These are phyloP conservation scores for Sporormia fimetaria DNA, from an alignment of 495 filamentous ascomycete genomes.

Conservation along the genomic window DNA sequence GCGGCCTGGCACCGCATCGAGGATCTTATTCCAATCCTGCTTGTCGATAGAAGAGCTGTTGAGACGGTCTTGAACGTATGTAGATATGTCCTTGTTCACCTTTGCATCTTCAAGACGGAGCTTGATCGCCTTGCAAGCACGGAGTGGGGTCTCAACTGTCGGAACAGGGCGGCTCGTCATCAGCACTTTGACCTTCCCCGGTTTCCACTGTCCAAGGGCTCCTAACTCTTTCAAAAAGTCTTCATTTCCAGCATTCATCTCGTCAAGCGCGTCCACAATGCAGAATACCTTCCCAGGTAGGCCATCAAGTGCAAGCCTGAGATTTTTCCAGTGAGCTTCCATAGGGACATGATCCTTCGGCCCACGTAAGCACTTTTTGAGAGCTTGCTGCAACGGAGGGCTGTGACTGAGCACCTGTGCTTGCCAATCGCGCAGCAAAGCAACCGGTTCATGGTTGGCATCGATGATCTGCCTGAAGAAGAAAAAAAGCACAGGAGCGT, in stretches of 20 bases:
- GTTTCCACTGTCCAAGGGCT: constrained; percentile 32
- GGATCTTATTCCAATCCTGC: constrained; percentile 8
- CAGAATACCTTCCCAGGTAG: constrained; percentile 34
- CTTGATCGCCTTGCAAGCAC: constrained; percentile 14
- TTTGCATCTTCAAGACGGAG: constrained; percentile 33
- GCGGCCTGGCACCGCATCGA: constrained; percentile 14
- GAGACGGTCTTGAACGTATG: constrained; percentile 32
- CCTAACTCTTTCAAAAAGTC: constrained; percentile 31
- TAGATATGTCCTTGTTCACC: constrained; percentile 36
- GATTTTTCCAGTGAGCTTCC: constrained; percentile 25
- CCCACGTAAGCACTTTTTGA: neutral
- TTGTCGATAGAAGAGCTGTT: constrained; percentile 12
- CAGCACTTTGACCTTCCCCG: constrained; percentile 35
- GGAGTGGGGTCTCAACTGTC: constrained; percentile 26
- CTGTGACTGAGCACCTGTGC: constrained; percentile 35
- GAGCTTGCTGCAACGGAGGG: constrained; percentile 30
- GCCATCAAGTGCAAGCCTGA: constrained; percentile 23
- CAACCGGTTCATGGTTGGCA: constrained; percentile 37
- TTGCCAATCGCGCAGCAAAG: constrained; percentile 38
- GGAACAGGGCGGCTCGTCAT: constrained; percentile 37
- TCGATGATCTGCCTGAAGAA: constrained; percentile 46
- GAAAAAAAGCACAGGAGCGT: constrained; percentile 39
- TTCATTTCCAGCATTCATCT: constrained; percentile 36
- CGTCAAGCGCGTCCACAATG: constrained; percentile 42
- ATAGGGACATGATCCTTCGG: neutral